Evolutionary conservation across 345 rosid genomes (phyloP).

Genomic region (Triadica sebifera): DNA sequence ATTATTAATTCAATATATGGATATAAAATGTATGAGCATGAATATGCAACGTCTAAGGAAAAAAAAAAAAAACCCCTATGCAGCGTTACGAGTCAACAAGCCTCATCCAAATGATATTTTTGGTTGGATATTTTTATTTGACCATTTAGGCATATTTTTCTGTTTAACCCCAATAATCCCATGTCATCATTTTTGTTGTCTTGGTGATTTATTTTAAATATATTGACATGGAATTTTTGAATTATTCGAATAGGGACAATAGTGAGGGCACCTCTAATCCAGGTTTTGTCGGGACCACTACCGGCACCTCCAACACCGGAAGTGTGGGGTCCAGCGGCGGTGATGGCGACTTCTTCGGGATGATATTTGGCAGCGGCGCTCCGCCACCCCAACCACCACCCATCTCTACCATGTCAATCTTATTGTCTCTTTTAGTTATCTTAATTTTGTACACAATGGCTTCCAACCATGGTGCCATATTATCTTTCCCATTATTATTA

Average conservation of each 20-base stretch:
- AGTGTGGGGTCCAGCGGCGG: slow-evolving; percentile 20
- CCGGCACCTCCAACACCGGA: slow-evolving; percentile 35
- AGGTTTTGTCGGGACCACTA: slow-evolving; percentile 38
- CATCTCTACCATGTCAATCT: slow-evolving; percentile 21
- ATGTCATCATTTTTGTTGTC: too few relatives aligned
- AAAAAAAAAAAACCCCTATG: too few relatives aligned
- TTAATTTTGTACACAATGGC: slow-evolving; percentile 33
- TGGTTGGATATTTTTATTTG: too few relatives aligned
- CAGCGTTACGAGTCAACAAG: too few relatives aligned
- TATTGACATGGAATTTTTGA: not conserved
- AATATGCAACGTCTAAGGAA: too few relatives aligned
- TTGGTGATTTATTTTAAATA: not conserved
- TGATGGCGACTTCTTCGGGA: slow-evolving; percentile 49
- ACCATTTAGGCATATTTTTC: too few relatives aligned
- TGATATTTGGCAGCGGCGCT: slow-evolving; percentile 64
- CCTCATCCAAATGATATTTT: too few relatives aligned
- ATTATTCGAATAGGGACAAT: slow-evolving; percentile 41
- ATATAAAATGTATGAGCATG: too few relatives aligned
- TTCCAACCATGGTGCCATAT: slow-evolving; percentile 28
- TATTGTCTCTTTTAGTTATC: slow-evolving; percentile 48
- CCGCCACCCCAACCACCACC: slow-evolving; percentile 23
- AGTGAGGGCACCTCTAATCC: slow-evolving; percentile 45
- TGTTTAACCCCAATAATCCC: too few relatives aligned
- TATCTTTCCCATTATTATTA: slow-evolving; percentile 13
- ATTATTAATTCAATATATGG: too few relatives aligned